These are phyloP conservation scores for Aspergillus felis DNA, from an alignment of 2,329 filamentous ascomycete genomes.

Conservation along the genomic window DNA sequence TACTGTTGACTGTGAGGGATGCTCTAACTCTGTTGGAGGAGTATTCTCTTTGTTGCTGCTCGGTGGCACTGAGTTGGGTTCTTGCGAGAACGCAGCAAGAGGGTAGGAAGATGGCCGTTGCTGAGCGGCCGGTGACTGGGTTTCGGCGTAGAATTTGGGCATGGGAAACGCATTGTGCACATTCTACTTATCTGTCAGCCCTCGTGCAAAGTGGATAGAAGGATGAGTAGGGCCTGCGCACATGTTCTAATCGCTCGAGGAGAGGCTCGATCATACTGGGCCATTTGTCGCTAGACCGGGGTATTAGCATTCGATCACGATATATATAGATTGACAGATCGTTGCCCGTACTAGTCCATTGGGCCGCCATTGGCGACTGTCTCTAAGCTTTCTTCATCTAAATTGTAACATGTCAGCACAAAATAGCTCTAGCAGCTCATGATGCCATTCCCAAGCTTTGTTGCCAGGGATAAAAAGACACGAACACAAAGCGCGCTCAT, in stretches of 20 bases:
- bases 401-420: constrained; percentile 3
- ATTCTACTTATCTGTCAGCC: constrained; percentile 52
- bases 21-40: constrained; percentile 27
- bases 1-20: constrained; percentile 14
- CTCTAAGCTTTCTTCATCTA: constrained; percentile 53
- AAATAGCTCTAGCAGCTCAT: background rate
- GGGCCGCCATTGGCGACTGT: constrained; percentile 55
- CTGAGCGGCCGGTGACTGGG: constrained; percentile 27
- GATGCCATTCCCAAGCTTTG: background rate
- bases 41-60: constrained; percentile 40
- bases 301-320: constrained; percentile 24
- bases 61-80: constrained; percentile 22
- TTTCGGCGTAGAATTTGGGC: constrained; percentile 52
- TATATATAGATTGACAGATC: background rate
- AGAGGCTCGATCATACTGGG: constrained; percentile 62
- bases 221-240: constrained; percentile 27
- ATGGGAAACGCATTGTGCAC: constrained; percentile 71
- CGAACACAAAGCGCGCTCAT: background rate
- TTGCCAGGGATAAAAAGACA: background rate
- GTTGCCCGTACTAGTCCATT: constrained; percentile 52
- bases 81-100: constrained; percentile 23
- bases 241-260: constrained; percentile 64
- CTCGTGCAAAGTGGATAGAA: background rate
- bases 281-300: constrained; percentile 60
- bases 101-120: constrained; percentile 22